These are phyloP conservation scores for Ogataea kodamae DNA, from an alignment of 805 yeast genomes.

Conservation along the genomic window DNA sequence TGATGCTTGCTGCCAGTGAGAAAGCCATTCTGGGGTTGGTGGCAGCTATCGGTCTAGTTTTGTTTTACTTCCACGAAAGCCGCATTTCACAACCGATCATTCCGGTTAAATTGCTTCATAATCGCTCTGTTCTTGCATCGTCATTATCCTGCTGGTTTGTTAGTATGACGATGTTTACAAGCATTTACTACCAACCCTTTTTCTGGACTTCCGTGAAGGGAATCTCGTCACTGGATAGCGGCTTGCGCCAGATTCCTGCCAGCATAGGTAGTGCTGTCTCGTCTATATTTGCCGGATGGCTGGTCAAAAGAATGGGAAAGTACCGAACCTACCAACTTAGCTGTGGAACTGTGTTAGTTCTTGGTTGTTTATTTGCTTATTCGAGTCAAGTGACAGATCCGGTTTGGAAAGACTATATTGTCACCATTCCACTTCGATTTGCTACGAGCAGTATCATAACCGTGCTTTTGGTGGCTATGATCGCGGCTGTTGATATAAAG, in stretches of 20 bases:
- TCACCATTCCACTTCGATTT: slow-evolving; percentile 53
- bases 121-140: slow-evolving; percentile 59
- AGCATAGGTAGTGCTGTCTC: slow-evolving; percentile 67
- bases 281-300: slow-evolving; percentile 60
- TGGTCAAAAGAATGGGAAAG: slow-evolving; percentile 64
- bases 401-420: slow-evolving; percentile 38
- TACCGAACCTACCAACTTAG: slow-evolving; percentile 48
- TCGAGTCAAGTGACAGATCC: slow-evolving; percentile 15
- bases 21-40: too few relatives aligned
- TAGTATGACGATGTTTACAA: slow-evolving; percentile 63
- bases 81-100: slow-evolving; percentile 60
- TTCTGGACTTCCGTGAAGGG: slow-evolving; percentile 38
- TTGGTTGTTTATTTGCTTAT: slow-evolving; percentile 43
- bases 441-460: slow-evolving; percentile 68
- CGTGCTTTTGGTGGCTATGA: slow-evolving; percentile 66
- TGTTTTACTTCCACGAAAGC: slow-evolving; percentile 51
- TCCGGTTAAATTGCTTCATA: slow-evolving; percentile 53
- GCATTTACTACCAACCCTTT: slow-evolving; percentile 68
- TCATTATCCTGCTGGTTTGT: slow-evolving; percentile 66
- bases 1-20: too few relatives aligned
- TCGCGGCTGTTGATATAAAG: slow-evolving; percentile 65
- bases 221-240: slow-evolving; percentile 31
- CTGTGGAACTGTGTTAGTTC: slow-evolving; percentile 40
- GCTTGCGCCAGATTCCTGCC: slow-evolving; percentile 47
- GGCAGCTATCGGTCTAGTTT: slow-evolving; percentile 35